phyloP scores from a whole-genome alignment of 2,329 filamentous ascomycete genomes.

The Graphilbum fragrans region DNA sequence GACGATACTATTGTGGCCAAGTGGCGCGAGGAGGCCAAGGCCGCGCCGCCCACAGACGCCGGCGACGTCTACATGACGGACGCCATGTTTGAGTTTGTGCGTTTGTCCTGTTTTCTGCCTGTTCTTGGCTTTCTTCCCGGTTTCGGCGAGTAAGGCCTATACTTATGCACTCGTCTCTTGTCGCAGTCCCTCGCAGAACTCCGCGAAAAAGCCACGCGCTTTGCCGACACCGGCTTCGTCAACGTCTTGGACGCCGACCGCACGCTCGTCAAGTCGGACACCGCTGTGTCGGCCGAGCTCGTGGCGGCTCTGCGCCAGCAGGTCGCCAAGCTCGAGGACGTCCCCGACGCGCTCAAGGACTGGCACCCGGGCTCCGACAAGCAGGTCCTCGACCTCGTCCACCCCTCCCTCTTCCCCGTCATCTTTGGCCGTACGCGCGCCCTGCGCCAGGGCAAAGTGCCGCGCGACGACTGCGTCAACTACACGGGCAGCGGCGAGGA shows the following conservation, averaged over 20 bases:
- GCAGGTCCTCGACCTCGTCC: slow-evolving; percentile 44
- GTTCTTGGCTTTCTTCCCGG: background rate
- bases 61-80: slow-evolving; percentile 8
- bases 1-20: slow-evolving; percentile 19
- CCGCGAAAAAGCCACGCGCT: slow-evolving; percentile 34
- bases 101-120: background rate
- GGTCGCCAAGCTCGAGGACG: slow-evolving; percentile 28
- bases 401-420: slow-evolving; percentile 47
- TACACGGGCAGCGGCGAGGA: slow-evolving; percentile 13
- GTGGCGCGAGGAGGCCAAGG: slow-evolving; percentile 19
- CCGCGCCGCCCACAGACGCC: background rate
- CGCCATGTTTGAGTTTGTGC: slow-evolving; percentile 8
- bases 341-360: slow-evolving; percentile 25
- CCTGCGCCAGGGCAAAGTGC: slow-evolving; percentile 21
- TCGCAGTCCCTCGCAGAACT: slow-evolving; percentile 30
- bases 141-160: background rate
- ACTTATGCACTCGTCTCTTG: background rate
- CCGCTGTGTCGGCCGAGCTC: slow-evolving; percentile 21
- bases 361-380: slow-evolving; percentile 43
- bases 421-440: slow-evolving; percentile 22
- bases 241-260: slow-evolving; percentile 26
- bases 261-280: slow-evolving; percentile 41
- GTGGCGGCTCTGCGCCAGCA: slow-evolving; percentile 21
- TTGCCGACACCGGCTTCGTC: slow-evolving; percentile 25
- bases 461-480: slow-evolving; percentile 13